A percentile compares a stretch with the other conserved stretches of the same genome.
Evolutionary conservation across 2,329 filamentous ascomycete genomes (phyloP).

Genomic region (Amauroascus verrucosus): DNA sequence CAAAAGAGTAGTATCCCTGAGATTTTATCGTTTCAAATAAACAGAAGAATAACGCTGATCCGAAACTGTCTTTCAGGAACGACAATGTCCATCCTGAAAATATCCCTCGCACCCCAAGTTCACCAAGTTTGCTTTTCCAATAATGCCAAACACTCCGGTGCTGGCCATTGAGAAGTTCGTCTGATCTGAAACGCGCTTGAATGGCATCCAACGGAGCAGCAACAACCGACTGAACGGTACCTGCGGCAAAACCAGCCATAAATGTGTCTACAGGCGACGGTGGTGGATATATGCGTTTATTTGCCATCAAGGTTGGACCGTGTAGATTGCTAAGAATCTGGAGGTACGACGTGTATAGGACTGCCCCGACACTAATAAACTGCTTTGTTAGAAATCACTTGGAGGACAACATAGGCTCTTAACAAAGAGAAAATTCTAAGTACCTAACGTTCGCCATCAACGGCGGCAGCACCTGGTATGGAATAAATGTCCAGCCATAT

Average conservation of each 20-base stretch:
- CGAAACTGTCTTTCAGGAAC: slow-evolving; percentile 51
- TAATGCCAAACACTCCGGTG: slow-evolving; percentile 57
- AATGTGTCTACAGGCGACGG: slow-evolving; percentile 46
- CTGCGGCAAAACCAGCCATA: slow-evolving; percentile 49
- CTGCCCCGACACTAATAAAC: slow-evolving; percentile 44
- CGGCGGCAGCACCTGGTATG: slow-evolving; percentile 54
- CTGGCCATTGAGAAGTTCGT: slow-evolving; percentile 49
- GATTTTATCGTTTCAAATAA: slow-evolving; percentile 55
- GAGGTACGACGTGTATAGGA: slow-evolving; percentile 55
- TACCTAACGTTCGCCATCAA: slow-evolving; percentile 52
- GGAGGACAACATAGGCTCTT: neutral
- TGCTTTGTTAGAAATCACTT: neutral
- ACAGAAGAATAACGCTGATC: slow-evolving; percentile 52
- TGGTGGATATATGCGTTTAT: slow-evolving; percentile 51
- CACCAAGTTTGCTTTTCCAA: slow-evolving; percentile 45
- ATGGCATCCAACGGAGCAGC: slow-evolving; percentile 55
- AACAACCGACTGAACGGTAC: slow-evolving; percentile 50
- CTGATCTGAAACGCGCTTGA: slow-evolving; percentile 50
- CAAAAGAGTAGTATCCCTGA: slow-evolving; percentile 52
- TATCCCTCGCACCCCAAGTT: slow-evolving; percentile 51
- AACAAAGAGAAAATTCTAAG: slow-evolving; percentile 17
- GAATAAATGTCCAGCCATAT: slow-evolving; percentile 56
- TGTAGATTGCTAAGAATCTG: slow-evolving; percentile 49
- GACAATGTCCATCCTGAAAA: slow-evolving; percentile 54
- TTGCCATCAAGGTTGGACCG: slow-evolving; percentile 46